Evolutionary conservation across 225 moss, liverwort and hornwort species (phyloP).

Genomic region (Marchantia paleacea): DNA sequence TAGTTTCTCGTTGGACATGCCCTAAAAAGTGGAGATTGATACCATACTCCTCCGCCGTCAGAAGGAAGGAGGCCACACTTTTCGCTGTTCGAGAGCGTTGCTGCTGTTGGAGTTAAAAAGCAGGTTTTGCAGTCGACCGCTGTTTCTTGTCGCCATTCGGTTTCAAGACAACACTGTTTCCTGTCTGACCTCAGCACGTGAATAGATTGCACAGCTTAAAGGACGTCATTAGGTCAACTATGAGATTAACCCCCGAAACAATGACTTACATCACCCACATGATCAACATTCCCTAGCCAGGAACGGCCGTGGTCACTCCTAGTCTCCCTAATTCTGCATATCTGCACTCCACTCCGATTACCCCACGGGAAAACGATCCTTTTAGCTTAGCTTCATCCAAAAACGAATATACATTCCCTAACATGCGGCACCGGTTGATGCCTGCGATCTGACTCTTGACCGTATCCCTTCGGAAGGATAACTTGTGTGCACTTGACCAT

Average conservation of each 20-base stretch:
- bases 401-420: background rate
- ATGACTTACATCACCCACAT: background rate
- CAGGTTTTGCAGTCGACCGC: background rate
- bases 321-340: background rate
- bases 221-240: background rate
- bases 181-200: constrained; percentile 9
- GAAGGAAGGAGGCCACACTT: background rate
- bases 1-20: constrained; percentile 12
- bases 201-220: background rate
- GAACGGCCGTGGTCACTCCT: background rate
- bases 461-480: background rate
- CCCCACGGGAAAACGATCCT: background rate
- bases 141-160: constrained; percentile 5
- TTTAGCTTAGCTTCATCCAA: background rate
- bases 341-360: background rate
- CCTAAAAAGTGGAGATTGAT: background rate
- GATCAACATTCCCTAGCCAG: background rate
- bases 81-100: background rate
- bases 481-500: background rate
- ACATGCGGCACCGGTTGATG: background rate
- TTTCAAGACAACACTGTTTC: background rate
- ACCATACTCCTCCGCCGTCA: background rate
- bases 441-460: background rate
- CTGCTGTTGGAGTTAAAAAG: background rate
- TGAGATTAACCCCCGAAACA: background rate